Evolutionary conservation across 2,329 filamentous ascomycete genomes (phyloP).

Genomic region (Phialophora tarda): DNA sequence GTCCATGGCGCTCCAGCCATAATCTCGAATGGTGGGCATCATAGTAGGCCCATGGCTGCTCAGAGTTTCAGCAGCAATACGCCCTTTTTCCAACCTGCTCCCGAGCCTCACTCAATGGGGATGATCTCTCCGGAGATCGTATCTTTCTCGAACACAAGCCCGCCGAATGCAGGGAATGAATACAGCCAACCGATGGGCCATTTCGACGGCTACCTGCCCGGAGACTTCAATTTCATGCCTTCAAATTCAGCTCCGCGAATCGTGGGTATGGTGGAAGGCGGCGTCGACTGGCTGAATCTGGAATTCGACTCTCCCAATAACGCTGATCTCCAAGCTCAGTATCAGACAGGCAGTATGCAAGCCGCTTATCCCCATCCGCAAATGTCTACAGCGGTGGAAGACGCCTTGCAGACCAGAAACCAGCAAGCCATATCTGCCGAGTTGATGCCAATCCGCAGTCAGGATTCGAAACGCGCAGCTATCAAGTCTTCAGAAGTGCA

Average conservation of each 20-base stretch:
- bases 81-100: conserved; percentile 21
- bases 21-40: conserved; percentile 12
- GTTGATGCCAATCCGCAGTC: conserved; percentile 15
- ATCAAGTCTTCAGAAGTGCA: conserved; percentile 19
- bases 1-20: conserved; percentile 4
- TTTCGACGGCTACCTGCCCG: conserved; percentile 26
- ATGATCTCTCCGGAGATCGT: conserved; percentile 28
- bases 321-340: conserved; percentile 20
- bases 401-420: conserved; percentile 14
- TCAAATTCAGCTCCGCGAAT: conserved; percentile 26
- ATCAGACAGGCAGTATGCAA: conserved; percentile 16
- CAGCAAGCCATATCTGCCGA: conserved; percentile 4
- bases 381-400: conserved; percentile 1
- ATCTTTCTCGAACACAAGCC: conserved; percentile 27
- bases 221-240: conserved; percentile 29
- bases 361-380: conserved; percentile 12
- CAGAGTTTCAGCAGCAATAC: conserved; percentile 12
- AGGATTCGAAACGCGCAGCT: conserved; percentile 11
- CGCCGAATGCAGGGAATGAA: conserved; percentile 19
- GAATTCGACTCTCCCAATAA: conserved; percentile 30
- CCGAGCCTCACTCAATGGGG: conserved; percentile 16
- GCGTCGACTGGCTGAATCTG: conserved; percentile 28
- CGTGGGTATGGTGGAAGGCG: conserved; percentile 27
- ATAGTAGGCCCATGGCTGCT: neutral
- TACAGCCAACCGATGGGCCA: conserved; percentile 24